Evolutionary conservation across 192 early-diverging fungal genomes (phyloP).

Genomic region (Coemansia sp.): DNA sequence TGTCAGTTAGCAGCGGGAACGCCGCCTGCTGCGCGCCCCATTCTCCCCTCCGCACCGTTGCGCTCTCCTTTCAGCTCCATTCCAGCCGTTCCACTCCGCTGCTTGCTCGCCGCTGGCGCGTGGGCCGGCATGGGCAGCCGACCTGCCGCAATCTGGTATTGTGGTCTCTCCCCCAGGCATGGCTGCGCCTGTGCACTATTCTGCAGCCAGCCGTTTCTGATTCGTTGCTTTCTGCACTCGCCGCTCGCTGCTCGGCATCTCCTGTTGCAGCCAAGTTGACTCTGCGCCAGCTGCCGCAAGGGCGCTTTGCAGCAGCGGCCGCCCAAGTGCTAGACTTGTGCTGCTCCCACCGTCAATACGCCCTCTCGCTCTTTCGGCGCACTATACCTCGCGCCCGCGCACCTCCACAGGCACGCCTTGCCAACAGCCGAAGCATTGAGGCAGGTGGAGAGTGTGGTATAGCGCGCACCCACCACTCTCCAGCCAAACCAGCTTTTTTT

Average conservation of each 20-base stretch:
- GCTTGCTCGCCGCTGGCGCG: background rate
- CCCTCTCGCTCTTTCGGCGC: background rate
- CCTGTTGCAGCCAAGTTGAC: background rate
- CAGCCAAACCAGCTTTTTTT: too few relatives aligned
- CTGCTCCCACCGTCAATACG: too few relatives aligned
- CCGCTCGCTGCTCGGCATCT: too few relatives aligned
- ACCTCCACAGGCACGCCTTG: background rate
- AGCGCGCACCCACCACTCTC: too few relatives aligned
- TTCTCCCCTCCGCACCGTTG: background rate
- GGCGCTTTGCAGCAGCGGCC: too few relatives aligned
- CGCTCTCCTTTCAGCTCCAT: background rate
- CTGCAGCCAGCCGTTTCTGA: background rate
- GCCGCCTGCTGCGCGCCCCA: background rate
- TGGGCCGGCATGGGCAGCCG: background rate
- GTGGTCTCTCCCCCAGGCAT: too few relatives aligned
- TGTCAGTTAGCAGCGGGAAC: too few relatives aligned
- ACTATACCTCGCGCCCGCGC: slow-evolving; percentile 21
- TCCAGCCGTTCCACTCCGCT: too few relatives aligned
- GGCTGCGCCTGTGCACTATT: slow-evolving; percentile 5
- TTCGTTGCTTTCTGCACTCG: too few relatives aligned
- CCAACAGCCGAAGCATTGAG: too few relatives aligned
- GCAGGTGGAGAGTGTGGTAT: too few relatives aligned
- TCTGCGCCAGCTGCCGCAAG: background rate
- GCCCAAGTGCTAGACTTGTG: too few relatives aligned
- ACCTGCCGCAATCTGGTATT: background rate